Percentiles rank a stretch among this genome's conserved stretches.
These are phyloP conservation scores for Vanrija sp. DNA, from an alignment of 1,284 basidiomycete genomes.

Conservation along the genomic window DNA sequence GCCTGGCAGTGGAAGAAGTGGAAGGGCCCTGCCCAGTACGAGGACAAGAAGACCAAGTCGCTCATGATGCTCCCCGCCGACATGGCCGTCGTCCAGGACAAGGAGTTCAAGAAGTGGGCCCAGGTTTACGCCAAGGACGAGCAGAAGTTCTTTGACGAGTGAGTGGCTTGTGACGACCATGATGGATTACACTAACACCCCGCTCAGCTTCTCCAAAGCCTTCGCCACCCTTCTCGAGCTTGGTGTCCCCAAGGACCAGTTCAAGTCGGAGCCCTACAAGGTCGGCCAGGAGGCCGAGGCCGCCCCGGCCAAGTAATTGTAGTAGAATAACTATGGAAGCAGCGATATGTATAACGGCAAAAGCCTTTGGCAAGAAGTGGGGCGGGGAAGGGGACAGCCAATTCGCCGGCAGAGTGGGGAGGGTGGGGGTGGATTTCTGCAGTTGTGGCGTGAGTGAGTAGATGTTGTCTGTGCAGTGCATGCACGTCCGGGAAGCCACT, in stretches of 20 bases:
- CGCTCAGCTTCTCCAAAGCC: conserved; percentile 68
- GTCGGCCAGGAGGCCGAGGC: conserved; percentile 48
- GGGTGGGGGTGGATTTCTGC: too few relatives aligned
- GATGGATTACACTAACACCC: not conserved
- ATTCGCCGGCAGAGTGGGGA: too few relatives aligned
- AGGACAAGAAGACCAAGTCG: conserved; percentile 75
- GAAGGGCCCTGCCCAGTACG: conserved; percentile 52
- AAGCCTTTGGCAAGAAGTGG: too few relatives aligned
- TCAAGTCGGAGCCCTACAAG: conserved; percentile 66
- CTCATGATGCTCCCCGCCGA: conserved; percentile 97
- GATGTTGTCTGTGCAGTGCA: too few relatives aligned
- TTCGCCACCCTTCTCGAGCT: conserved; percentile 78
- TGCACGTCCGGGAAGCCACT: too few relatives aligned
- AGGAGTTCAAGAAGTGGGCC: conserved; percentile 79
- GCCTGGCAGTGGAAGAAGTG: conserved; percentile 61
- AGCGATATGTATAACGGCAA: too few relatives aligned
- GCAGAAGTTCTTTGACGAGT: conserved; percentile 87
- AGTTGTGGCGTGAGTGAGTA: too few relatives aligned
- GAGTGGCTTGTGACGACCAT: conserved; percentile 35
- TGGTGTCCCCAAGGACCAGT: conserved; percentile 77
- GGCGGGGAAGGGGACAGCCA: too few relatives aligned
- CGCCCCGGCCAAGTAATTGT: not conserved
- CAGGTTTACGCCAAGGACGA: conserved; percentile 78
- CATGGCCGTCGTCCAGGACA: conserved; percentile 72
- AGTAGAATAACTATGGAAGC: not conserved